Percentiles rank a stretch among this genome's conserved stretches.
phyloP scores from a whole-genome alignment of 129 eudicot species.

The Rutidosis leptorrhynchoides region DNA sequence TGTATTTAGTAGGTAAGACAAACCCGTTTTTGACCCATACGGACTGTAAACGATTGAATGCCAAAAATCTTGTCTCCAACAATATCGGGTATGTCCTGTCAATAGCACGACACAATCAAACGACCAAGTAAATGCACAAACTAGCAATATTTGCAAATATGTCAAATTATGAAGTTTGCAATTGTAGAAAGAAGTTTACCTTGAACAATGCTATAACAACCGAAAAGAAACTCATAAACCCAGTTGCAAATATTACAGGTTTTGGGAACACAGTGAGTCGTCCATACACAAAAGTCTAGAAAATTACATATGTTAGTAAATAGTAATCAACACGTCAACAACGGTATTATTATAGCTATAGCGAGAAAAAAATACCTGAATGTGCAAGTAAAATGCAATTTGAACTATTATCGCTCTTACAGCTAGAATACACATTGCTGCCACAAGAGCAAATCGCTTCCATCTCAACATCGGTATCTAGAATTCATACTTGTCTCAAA shows the following conservation, averaged over 20 bases:
- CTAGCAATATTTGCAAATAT: neutral
- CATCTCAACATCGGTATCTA: constrained; percentile 91
- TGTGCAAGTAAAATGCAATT: constrained; percentile 89
- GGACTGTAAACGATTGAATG: constrained; percentile 85
- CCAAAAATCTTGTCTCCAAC: constrained; percentile 94
- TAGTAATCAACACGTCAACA: constrained; percentile 20
- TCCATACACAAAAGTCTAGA: constrained; percentile 75
- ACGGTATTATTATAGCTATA: no score
- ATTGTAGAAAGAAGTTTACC: constrained; percentile 40
- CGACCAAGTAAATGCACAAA: neutral
- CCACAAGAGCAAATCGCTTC: constrained; percentile 90
- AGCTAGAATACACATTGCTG: constrained; percentile 96
- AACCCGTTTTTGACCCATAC: constrained; percentile 88
- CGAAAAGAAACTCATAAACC: constrained; percentile 98
- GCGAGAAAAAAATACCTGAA: constrained; percentile 53
- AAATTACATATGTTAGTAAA: constrained; percentile 29
- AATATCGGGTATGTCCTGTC: constrained; percentile 93
- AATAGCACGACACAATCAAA: neutral
- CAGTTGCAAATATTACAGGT: constrained; percentile 95
- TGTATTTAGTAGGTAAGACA: constrained; percentile 20
- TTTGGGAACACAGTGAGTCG: constrained; percentile 72
- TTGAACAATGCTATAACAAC: constrained; percentile 95
- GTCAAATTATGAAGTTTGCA: neutral
- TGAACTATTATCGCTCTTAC: constrained; percentile 95
- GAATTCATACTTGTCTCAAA: constrained; percentile 13